These are phyloP conservation scores for Pythium rhizo-oryzae DNA, from an alignment of 352 stramenopile species.

Conservation along the genomic window DNA sequence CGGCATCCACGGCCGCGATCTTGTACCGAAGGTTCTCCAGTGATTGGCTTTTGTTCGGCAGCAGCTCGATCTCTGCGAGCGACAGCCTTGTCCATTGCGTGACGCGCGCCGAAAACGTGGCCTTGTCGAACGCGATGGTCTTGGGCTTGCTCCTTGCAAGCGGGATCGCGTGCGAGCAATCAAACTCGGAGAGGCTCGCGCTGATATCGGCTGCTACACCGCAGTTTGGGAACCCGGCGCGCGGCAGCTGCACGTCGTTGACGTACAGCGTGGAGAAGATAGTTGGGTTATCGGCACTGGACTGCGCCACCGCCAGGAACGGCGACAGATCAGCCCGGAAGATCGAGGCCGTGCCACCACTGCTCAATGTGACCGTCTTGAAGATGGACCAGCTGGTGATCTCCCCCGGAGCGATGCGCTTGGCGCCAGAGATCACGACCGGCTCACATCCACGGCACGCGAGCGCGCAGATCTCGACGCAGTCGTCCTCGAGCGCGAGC, in stretches of 20 bases:
- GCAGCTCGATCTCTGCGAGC: conserved; percentile 38
- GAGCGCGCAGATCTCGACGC: conserved; percentile 59
- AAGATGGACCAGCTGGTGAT: conserved; percentile 50
- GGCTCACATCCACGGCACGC: conserved; percentile 70
- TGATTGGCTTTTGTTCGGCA: conserved; percentile 28
- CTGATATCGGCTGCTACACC: conserved; percentile 16
- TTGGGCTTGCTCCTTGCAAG: background rate
- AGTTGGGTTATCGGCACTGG: conserved; percentile 30
- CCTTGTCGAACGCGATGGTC: conserved; percentile 37
- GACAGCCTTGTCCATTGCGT: conserved; percentile 41
- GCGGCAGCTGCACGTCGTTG: conserved; percentile 45
- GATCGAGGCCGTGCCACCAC: conserved; percentile 29
- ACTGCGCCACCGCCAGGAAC: conserved; percentile 28
- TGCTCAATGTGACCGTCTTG: conserved; percentile 32
- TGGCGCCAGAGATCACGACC: conserved; percentile 55
- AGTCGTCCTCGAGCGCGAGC: conserved; percentile 69
- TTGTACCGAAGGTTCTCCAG: conserved; percentile 51
- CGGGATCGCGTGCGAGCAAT: conserved; percentile 37
- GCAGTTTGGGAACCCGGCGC: conserved; percentile 66
- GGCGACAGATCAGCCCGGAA: conserved; percentile 54
- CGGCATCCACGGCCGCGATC: conserved; percentile 31
- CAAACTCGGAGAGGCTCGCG: conserved; percentile 30
- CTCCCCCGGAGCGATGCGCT: conserved; percentile 32
- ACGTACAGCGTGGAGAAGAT: conserved; percentile 58
- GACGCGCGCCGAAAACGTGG: conserved; percentile 46